phyloP scores from a whole-genome alignment of 345 rosid species.

The Pistacia atlantica region DNA sequence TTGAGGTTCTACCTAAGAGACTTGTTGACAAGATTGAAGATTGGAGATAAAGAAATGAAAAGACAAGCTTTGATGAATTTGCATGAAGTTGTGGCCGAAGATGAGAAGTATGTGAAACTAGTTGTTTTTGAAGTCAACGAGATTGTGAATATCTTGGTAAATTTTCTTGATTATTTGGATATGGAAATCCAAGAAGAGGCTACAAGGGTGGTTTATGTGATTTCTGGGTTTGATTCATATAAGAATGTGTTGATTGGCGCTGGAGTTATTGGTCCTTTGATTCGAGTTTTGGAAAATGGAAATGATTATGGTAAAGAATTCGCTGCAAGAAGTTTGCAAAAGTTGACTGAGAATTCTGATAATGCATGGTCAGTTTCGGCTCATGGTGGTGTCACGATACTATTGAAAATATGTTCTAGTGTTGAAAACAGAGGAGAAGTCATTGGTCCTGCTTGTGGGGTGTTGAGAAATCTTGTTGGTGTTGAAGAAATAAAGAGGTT shows the following conservation, averaged over 20 bases:
- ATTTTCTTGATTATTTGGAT: slow-evolving; percentile 62
- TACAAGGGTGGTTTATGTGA: slow-evolving; percentile 52
- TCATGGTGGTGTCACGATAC: slow-evolving; percentile 89
- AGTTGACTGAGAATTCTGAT: slow-evolving; percentile 74
- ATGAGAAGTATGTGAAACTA: slow-evolving; percentile 60
- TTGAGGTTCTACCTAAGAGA: slow-evolving; percentile 81
- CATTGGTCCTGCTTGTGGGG: slow-evolving; percentile 62
- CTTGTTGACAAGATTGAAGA: slow-evolving; percentile 87
- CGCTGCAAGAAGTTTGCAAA: slow-evolving; percentile 62
- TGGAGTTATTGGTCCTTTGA: slow-evolving; percentile 69
- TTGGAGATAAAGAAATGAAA: slow-evolving; percentile 87
- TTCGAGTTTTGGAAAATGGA: slow-evolving; percentile 71
- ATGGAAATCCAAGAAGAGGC: slow-evolving; percentile 58
- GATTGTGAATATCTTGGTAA: slow-evolving; percentile 48
- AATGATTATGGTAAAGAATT: slow-evolving; percentile 51
- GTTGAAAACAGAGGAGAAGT: slow-evolving; percentile 44
- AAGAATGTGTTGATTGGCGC: slow-evolving; percentile 55
- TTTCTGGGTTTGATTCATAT: slow-evolving; percentile 61
- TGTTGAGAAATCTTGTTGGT: slow-evolving; percentile 71
- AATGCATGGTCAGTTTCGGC: slow-evolving; percentile 97
- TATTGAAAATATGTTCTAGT: slow-evolving; percentile 64
- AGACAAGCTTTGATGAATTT: slow-evolving; percentile 70
- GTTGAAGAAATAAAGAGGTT: slow-evolving; percentile 89
- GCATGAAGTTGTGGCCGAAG: slow-evolving; percentile 57
- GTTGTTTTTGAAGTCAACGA: slow-evolving; percentile 53